Evolutionary conservation across 2,329 filamentous ascomycete genomes (phyloP).

Genomic region (Tolypocladium nubicola): DNA sequence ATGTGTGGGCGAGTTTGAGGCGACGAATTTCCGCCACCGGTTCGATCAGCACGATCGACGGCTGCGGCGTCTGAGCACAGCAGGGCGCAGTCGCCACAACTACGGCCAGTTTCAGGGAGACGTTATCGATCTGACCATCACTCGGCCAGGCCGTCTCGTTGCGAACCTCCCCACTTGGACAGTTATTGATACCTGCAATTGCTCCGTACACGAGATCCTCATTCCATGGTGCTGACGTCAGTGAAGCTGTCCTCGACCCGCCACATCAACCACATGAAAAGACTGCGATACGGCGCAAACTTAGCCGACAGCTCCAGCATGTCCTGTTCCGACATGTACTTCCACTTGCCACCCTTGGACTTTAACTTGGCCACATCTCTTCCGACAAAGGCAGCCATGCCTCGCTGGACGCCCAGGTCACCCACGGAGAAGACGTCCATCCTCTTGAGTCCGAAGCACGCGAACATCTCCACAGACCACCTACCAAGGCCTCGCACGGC

Average conservation of each 20-base stretch:
- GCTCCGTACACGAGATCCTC: not conserved
- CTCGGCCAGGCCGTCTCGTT: not conserved
- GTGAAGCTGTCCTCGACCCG: constrained; percentile 57
- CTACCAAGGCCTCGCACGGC: constrained; percentile 77
- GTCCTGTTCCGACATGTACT: constrained; percentile 91
- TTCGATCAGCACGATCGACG: not conserved
- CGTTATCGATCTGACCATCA: not conserved
- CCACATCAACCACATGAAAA: constrained; percentile 99
- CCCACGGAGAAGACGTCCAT: constrained; percentile 90
- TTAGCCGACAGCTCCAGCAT: constrained; percentile 74
- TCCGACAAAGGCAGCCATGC: constrained; percentile 82
- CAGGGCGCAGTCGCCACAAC: not conserved
- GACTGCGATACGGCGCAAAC: constrained; percentile 77
- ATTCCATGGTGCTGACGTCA: constrained; percentile 54
- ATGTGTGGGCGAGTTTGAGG: not conserved
- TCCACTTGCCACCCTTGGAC: constrained; percentile 77
- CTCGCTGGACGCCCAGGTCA: constrained; percentile 87
- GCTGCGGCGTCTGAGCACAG: not conserved
- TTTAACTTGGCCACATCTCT: constrained; percentile 78
- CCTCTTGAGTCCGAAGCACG: constrained; percentile 86
- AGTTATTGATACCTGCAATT: not conserved
- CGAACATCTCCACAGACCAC: constrained; percentile 98
- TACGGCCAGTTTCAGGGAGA: not conserved
- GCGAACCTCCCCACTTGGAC: not conserved
- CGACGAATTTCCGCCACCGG: not conserved